Percentiles rank a stretch among this genome's conserved stretches.
phyloP scores from a whole-genome alignment of 2,329 filamentous ascomycete genomes.

The Pyrenophora graminea region DNA sequence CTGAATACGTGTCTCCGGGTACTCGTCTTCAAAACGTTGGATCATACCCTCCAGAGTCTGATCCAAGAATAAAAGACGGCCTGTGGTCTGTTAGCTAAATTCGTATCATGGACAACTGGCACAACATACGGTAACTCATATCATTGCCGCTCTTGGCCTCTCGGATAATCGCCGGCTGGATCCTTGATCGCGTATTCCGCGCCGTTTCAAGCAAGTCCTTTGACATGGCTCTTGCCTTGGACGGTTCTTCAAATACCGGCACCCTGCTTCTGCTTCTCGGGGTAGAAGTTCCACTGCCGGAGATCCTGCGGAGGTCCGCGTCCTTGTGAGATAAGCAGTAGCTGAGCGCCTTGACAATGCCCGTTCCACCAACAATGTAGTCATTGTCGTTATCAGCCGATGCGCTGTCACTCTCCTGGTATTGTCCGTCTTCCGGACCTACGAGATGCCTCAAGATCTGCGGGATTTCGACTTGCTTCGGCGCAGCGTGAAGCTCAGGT shows the following conservation, averaged over 20 bases:
- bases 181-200: slow-evolving; percentile 79
- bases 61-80: slow-evolving; percentile 82
- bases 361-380: slow-evolving; percentile 94
- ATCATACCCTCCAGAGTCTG: slow-evolving; percentile 89
- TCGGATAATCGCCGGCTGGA: slow-evolving; percentile 81
- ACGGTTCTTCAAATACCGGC: slow-evolving; percentile 21
- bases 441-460: slow-evolving; percentile 87
- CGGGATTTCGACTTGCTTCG: slow-evolving; percentile 67
- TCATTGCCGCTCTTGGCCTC: slow-evolving; percentile 74
- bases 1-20: slow-evolving; percentile 76
- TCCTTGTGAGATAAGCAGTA: slow-evolving; percentile 87
- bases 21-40: slow-evolving; percentile 93
- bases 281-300: slow-evolving; percentile 59
- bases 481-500: slow-evolving; percentile 57
- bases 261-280: slow-evolving; percentile 48
- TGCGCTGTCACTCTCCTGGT: slow-evolving; percentile 61
- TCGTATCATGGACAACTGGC: not conserved
- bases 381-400: slow-evolving; percentile 82
- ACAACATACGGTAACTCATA: slow-evolving; percentile 73
- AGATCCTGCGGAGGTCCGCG: slow-evolving; percentile 53
- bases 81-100: slow-evolving; percentile 48
- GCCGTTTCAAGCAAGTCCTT: slow-evolving; percentile 87
- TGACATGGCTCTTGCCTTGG: slow-evolving; percentile 73
- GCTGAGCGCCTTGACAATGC: slow-evolving; percentile 89
- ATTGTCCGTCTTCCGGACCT: slow-evolving; percentile 64